Base-by-base conservation (phyloP, 352 stramenopile genomes). In the Phytophthora meadii region DNA sequence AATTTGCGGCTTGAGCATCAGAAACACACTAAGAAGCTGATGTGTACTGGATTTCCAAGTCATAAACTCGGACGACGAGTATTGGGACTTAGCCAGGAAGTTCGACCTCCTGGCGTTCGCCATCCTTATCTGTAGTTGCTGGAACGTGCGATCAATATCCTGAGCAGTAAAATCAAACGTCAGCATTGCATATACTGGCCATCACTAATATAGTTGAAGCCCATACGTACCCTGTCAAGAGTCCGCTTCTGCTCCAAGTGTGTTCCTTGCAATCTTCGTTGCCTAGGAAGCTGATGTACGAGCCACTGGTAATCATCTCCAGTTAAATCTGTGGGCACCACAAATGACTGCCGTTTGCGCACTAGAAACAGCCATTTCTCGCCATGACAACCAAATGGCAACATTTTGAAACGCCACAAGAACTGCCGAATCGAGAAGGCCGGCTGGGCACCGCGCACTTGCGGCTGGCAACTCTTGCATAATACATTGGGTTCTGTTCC, bases 301-400 rank as follows among this genome's bases (percentile, higher is more conserved):
- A 84, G 36, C 57, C 72, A 72, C 22, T 77, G 64, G 19, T 77
- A 81, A 14, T 82, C 65, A 22, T 81, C 68, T 9, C 52, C 62
- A 8, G 61, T 65, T 12, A 84, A 30, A 34, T 77, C 60, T 2
- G 74, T 77, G 2, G 59, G 62, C 7, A 55, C 54, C 40, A 81
- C 64, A 8, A 61, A 41, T 15, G 71, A 80, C 45, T 74, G 74
- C 4, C 65, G 56, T 27, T 75, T 81, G 28, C 69, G 74, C 48
- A 76, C 61, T 27, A 78, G 61, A 49, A 73, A 86, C 9, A 86
- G 63, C 77, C 77, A 83, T 54, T 83, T 83, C 40, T 86, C 77
- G 19, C 71, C 77, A 14, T 76, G 77, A 3, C 62, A 80, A 25
- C 61, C 48, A 34, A 83, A 83, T 30, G 77, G 74, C 48, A 86